Evolutionary conservation across 1,284 basidiomycete genomes (phyloP).

Genomic region (Volvariella surrecta): DNA sequence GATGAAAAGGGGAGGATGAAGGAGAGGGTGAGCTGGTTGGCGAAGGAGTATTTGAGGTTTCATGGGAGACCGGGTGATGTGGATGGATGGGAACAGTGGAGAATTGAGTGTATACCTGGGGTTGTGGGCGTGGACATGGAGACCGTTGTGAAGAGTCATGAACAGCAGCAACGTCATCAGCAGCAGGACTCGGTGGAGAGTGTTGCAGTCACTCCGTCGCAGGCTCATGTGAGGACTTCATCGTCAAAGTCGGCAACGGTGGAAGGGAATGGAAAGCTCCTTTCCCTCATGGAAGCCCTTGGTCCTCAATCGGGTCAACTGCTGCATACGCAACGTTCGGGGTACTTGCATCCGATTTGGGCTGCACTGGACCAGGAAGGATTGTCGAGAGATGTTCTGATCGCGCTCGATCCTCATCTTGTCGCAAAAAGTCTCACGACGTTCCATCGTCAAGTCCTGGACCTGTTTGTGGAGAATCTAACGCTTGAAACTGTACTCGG

Average conservation of each 20-base stretch:
- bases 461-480: slow-evolving; percentile 38
- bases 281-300: slow-evolving; percentile 34
- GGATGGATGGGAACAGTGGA: slow-evolving; percentile 53
- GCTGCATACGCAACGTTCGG: background rate
- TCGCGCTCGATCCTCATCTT: slow-evolving; percentile 46
- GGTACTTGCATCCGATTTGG: slow-evolving; percentile 25
- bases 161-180: too few species aligned
- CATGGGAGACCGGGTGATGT: slow-evolving; percentile 43
- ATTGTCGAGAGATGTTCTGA: slow-evolving; percentile 58
- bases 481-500: slow-evolving; percentile 33
- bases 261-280: slow-evolving; percentile 13
- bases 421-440: slow-evolving; percentile 51
- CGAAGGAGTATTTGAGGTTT: slow-evolving; percentile 51
- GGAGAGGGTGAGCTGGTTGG: slow-evolving; percentile 51
- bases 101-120: slow-evolving; percentile 38
- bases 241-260: slow-evolving; percentile 13
- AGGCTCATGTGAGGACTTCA: slow-evolving; percentile 1
- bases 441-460: slow-evolving; percentile 47
- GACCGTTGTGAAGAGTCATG: too few species aligned
- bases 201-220: too few species aligned
- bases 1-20: slow-evolving; percentile 35
- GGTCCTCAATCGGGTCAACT: slow-evolving; percentile 6
- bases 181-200: too few species aligned
- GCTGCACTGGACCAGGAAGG: slow-evolving; percentile 49
- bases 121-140: slow-evolving; percentile 15